phyloP scores from a whole-genome alignment of 495 filamentous ascomycete genomes.

The Hypomontagnella monticulosa region DNA sequence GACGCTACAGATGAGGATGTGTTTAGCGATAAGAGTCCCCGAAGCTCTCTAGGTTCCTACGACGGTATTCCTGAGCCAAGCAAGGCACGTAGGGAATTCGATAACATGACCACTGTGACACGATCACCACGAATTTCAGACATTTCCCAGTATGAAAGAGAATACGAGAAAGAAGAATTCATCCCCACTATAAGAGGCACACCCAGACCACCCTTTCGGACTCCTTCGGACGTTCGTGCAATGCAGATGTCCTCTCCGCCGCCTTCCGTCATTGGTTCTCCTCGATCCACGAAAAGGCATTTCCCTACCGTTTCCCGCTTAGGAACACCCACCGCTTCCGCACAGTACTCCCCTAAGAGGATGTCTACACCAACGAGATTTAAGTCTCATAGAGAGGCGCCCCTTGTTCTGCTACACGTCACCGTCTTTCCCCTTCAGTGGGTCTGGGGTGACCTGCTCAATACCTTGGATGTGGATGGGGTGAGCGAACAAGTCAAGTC shows the following conservation, averaged over 20 bases:
- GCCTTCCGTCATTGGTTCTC: slow-evolving; percentile 57
- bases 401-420: slow-evolving; percentile 88
- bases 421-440: slow-evolving; percentile 79
- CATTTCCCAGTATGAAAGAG: slow-evolving; percentile 53
- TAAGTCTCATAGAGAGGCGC: slow-evolving; percentile 61
- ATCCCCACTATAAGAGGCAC: slow-evolving; percentile 51
- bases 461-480: slow-evolving; percentile 51
- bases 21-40: slow-evolving; percentile 62
- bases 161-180: slow-evolving; percentile 54
- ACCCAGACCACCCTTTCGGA: slow-evolving; percentile 58
- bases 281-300: slow-evolving; percentile 56
- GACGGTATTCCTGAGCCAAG: slow-evolving; percentile 41
- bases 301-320: slow-evolving; percentile 59
- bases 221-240: slow-evolving; percentile 77
- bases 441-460: slow-evolving; percentile 68
- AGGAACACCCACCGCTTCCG: slow-evolving; percentile 55
- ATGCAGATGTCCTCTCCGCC: slow-evolving; percentile 81
- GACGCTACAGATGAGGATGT: slow-evolving; percentile 64
- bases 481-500: slow-evolving; percentile 64
- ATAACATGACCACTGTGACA: slow-evolving; percentile 48
- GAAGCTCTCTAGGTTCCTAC: slow-evolving; percentile 57
- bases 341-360: slow-evolving; percentile 66
- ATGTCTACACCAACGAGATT: slow-evolving; percentile 64
- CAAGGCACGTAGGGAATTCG: slow-evolving; percentile 32
- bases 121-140: slow-evolving; percentile 56